Evolutionary conservation across 140 eudicot genomes (phyloP), one percentile per base, ranked within the genome.

Genomic region (Cichorium intybus): DNA sequence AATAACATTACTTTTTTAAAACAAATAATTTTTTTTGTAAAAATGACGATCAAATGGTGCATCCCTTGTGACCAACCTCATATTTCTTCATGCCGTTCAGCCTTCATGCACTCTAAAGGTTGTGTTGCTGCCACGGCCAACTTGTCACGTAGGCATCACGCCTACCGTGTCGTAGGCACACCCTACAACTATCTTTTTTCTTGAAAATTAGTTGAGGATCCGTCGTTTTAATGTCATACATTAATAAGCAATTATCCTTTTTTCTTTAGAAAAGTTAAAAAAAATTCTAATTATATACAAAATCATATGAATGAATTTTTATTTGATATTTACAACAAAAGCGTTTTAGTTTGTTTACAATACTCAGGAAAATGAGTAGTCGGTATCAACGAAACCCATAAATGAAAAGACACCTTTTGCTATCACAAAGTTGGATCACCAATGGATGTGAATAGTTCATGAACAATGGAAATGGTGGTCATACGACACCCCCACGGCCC

Each of bases 381-480:
- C 55, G 12, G 5, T 46, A 37, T 64, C 72, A 43, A 64, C 31
- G 45, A 64, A 55, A 43, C 28, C 56, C 59, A 41, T 60, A 50
- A 60, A 27, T 41, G 16, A 47, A 41, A 69, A 69, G 74, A n/a
- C 49, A 69, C 57, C 33, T 60, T 72, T 72, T 72, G 56, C 65
- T 34, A 53, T 72, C 51, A 41, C 26, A 72, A 43, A 63, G 71
- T 62, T 62, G 52, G 65, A 54, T 72, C 41, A 72, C 21, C 56
- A 48, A 62, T 60, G 46, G 56, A 61, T 52, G 51, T 54, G 52
- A 28, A 63, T 20, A 24, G 35, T 49, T 37, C 77, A 45, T 64
- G 58, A 54, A 43, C 66, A 11, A 51, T 61, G 69, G 14, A 60
- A 35, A 60, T 57, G 58, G 71, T 72, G 57, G 64, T 52, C 69